A percentile compares a stretch with the other conserved stretches of the same genome.
Conservation (phyloP, 495 filamentous ascomycete genomes). For the Penicillium parvum region DNA sequence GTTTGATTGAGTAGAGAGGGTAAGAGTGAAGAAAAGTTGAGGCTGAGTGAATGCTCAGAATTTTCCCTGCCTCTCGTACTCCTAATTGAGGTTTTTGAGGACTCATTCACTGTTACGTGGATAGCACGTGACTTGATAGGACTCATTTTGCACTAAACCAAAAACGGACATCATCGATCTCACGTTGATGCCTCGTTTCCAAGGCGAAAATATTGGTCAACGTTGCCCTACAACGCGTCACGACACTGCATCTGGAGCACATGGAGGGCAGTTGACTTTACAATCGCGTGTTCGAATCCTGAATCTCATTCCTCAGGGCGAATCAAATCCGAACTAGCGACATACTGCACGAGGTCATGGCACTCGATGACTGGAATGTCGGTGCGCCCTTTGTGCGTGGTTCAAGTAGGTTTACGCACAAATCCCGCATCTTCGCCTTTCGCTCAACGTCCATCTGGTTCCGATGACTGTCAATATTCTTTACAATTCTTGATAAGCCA, state of each 20-base stretch:
- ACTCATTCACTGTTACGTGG: no score
- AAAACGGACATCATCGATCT: constrained; percentile 2
- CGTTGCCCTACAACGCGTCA: background rate
- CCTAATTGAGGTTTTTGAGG: no score
- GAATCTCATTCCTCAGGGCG: constrained; percentile 4
- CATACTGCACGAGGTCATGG: constrained; percentile 15
- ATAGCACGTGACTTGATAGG: no score
- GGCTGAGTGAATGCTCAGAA: no score
- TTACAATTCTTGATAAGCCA: constrained; percentile 13
- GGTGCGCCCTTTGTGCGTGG: constrained; percentile 42
- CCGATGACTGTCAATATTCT: constrained; percentile 10
- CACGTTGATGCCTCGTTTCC: background rate
- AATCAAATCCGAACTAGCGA: background rate
- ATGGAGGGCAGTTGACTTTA: constrained; percentile 7
- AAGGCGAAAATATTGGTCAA: background rate
- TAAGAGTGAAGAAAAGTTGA: background rate
- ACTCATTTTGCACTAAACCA: background rate
- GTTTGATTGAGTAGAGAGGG: background rate
- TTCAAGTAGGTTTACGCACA: constrained; percentile 32
- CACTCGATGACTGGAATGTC: constrained; percentile 22
- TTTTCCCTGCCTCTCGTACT: no score
- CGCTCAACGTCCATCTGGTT: constrained; percentile 8
- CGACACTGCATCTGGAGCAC: background rate
- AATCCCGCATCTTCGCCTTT: constrained; percentile 30
- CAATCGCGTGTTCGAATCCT: background rate